Conservation (phyloP, 2,329 filamentous ascomycete genomes). For the Fusarium piperis region DNA sequence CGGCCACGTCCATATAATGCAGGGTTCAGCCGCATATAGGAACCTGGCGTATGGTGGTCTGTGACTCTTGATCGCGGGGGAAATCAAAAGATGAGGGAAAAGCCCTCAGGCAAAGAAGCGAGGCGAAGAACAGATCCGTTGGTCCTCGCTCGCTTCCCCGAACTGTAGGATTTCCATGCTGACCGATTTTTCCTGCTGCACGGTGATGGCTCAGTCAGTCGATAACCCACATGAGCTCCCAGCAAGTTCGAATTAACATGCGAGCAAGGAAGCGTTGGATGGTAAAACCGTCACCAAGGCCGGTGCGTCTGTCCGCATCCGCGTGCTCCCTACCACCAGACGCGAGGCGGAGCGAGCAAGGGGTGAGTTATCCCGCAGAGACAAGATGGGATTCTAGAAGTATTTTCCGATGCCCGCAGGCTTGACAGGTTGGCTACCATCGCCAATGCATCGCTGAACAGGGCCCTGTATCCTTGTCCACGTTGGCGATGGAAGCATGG, state of each 20-base stretch:
- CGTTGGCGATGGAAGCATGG: background rate
- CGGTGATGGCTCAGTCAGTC: slow-evolving; percentile 19
- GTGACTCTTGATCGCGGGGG: background rate
- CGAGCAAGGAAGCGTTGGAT: background rate
- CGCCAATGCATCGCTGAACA: background rate
- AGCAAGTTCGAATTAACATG: slow-evolving; percentile 5
- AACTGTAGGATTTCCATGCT: slow-evolving; percentile 1
- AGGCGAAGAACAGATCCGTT: background rate
- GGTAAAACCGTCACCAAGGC: slow-evolving; percentile 9
- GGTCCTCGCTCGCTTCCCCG: background rate
- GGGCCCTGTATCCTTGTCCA: background rate
- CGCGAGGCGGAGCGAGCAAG: background rate
- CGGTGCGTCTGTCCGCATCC: slow-evolving; percentile 12
- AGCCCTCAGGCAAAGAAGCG: background rate
- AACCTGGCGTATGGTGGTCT: background rate
- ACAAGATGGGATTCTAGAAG: slow-evolving; percentile 8
- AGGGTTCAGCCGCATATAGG: slow-evolving; percentile 9
- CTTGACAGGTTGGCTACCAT: background rate
- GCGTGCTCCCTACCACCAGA: background rate
- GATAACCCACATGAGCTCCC: slow-evolving; percentile 26
- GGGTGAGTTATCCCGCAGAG: background rate
- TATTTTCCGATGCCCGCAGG: background rate
- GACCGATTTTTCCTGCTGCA: background rate
- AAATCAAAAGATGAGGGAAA: background rate
- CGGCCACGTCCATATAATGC: background rate